Percentiles rank a stretch among this genome's conserved stretches.
Conservation (phyloP, 192 early-diverging fungal genomes). For the Funneliformis mosseae region DNA sequence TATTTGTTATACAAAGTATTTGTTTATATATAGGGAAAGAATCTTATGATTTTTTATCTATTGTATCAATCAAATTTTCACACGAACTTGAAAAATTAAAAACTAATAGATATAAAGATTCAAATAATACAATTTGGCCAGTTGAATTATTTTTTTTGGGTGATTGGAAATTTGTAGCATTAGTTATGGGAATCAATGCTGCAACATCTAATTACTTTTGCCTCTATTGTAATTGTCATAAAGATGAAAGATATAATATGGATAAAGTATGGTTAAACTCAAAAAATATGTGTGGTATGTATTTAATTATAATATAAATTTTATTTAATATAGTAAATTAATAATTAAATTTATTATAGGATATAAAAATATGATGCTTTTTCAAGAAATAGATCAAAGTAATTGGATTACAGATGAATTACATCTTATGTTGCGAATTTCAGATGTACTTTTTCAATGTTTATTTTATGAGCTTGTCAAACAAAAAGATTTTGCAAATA, state of each 20-base stretch:
- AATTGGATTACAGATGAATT: constrained; percentile 6
- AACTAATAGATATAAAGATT: neutral
- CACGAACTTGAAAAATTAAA: neutral
- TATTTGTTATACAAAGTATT: neutral
- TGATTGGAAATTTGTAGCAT: constrained; percentile 4
- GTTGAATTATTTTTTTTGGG: constrained; percentile 1
- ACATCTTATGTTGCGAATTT: constrained; percentile 4
- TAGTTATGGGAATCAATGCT: constrained; percentile 1
- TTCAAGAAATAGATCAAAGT: neutral
- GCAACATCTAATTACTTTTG: neutral
- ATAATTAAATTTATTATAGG: constrained; percentile 20
- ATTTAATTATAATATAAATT: neutral
- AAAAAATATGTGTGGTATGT: neutral
- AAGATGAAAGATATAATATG: neutral
- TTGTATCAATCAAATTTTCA: neutral
- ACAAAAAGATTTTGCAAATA: neutral
- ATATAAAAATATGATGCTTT: neutral
- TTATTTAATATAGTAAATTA: neutral
- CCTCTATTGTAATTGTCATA: constrained; percentile 1
- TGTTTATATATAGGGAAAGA: neutral
- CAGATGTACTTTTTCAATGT: constrained; percentile 14
- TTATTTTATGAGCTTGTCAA: neutral
- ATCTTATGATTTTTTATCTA: neutral
- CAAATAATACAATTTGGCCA: constrained; percentile 6
- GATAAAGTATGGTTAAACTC: neutral